Base-by-base conservation (phyloP, 257 asterid species). In the Craterostigma plantagineum region DNA sequence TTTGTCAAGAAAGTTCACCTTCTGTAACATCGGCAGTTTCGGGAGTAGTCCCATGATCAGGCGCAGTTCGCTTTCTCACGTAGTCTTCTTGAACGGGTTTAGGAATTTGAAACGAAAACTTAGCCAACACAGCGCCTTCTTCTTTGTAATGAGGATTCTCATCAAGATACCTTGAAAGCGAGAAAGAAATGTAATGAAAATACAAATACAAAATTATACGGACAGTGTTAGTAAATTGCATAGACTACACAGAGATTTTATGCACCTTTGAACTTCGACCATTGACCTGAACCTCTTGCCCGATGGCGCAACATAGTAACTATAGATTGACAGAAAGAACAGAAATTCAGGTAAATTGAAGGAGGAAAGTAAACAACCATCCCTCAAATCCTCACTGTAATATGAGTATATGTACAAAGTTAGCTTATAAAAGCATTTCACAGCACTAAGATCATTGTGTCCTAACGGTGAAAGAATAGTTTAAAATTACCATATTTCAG, bases 71-170 rank as follows among this genome's bases (percentile, higher is more conserved):
- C 63, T 67, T 86, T 52, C 60, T 67, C 16, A 66, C 77, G 66
- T 82, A 78, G 61, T 72, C 58, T 11, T 76, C 76, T 42, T 70
- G 82, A 63, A 81, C 56, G 17, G 81, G 94, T 56, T 64, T 75
- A 36, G 97, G 97, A 42, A 58, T 78, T 62, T 73, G 80, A 59
- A 86, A 81, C 64, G 95, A 86, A 61, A 86, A 78, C 42, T 53
- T 68, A 2, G 81, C 60, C 66, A 64, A 18, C 11, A 45, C 46
- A 35, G 76, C 65, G 1, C 80, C 82, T 42, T 65, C 62, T 34
- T 61, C 65, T 30, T 12, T 35, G 50, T 64, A 65, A 62, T 69
- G 74, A 3, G 87, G 78, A 59, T 76, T 66, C 36, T 78, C 72
- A 27, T 55, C 49, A 62, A 81, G 76, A 71, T 61, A 68, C 66